Base-by-base conservation (phyloP, 164 flowering plant species). In the Vitis rupestris region DNA sequence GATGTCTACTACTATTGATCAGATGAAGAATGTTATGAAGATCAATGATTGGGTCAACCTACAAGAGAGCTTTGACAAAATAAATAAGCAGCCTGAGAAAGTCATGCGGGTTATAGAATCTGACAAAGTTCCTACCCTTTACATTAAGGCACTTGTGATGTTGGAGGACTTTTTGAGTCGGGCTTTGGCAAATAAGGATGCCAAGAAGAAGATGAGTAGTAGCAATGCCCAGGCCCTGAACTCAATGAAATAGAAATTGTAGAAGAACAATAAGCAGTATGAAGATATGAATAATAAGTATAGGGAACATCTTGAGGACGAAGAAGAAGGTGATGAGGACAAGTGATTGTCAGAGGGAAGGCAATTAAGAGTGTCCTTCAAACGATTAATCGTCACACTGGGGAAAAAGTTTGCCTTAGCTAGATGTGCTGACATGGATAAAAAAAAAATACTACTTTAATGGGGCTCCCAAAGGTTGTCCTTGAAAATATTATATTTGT, bases 61-160 rank as follows among this genome's bases (percentile, higher is more conserved):
- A 30, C 96, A 85, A 54, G 99, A 95, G 73, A 80, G 59, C 19
- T 19, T 19, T 19, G 19, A 95, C 63, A 90, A 91, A 83, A 74
- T 95, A 0, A 92, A 92, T 67, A 95, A 91, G 68, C 98, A 91
- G 72, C 87, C 91, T 1, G 98, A 93, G 81, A 95, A 95, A 72
- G 96, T 95, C 5, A 87, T 92, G 76, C 81, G 96, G 50, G 87
- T 90, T 9, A 85, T 83, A 0, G 99, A 92, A 92, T 92, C 19
- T 19, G 19, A 19, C 19, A 19, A 19, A 19, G 19, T 19, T 19
- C 19, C 19, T 19, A 19, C 19, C 19, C 19, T 19, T 19, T 19
- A 19, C 19, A 19, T 19, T 19, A 19, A 19, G 19, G 19, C 19
- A 19, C 19, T 19, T 19, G 19, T 19, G 19, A 19, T 19, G 19